phyloP scores from a whole-genome alignment of 768 basidiomycete genomes.

The Psilocybe cyanescens region DNA sequence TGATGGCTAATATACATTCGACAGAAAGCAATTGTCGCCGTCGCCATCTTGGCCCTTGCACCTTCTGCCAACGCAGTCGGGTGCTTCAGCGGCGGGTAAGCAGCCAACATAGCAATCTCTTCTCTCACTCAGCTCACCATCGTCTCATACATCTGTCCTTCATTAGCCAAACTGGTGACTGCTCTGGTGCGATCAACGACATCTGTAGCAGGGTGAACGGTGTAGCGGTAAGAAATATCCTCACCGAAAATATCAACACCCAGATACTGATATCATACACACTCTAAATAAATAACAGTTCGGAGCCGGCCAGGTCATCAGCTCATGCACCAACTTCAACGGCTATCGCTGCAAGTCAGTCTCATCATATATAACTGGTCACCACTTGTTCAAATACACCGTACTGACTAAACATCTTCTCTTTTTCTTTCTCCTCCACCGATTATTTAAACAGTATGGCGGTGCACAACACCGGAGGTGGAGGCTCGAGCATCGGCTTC shows the following conservation, averaged over 20 bases:
- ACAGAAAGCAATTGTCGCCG: not conserved
- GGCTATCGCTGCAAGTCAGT: not conserved
- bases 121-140: not conserved
- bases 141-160: not conserved
- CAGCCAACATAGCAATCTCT: not conserved
- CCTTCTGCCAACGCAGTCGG: not conserved
- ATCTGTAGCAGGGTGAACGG: not conserved
- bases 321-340: not conserved
- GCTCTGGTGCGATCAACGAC: not conserved
- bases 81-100: constrained; percentile 6
- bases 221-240: not conserved
- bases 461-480: not conserved
- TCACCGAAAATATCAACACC: too few relatives aligned
- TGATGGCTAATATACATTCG: not conserved
- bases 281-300: not conserved
- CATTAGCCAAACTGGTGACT: not conserved
- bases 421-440: not conserved
- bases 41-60: not conserved
- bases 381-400: too few relatives aligned
- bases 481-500: not conserved
- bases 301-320: not conserved
- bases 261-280: too few relatives aligned
- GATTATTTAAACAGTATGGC: not conserved
- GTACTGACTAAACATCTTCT: too few relatives aligned
- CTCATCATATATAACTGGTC: too few relatives aligned